Base-by-base conservation (phyloP, 257 asterid species). In the Gynochthodes officinalis region DNA sequence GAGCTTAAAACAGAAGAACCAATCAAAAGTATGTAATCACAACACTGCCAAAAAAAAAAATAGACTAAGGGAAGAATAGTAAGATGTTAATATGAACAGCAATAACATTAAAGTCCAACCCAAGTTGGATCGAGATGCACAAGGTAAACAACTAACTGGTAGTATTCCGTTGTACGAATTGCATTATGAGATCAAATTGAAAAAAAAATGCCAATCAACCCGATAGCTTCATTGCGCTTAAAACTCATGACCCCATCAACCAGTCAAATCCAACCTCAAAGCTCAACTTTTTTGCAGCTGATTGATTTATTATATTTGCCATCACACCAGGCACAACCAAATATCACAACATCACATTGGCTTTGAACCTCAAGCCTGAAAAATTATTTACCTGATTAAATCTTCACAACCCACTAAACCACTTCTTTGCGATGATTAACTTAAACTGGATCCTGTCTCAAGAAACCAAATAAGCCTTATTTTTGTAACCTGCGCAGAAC, bases 201-300 rank as follows among this genome's bases (percentile, higher is more conserved):
- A 15, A 6, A 49, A 35, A 16, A 19, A 37, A 28, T 0, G 14
- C 55, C 55, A 43, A 42, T 35, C 55, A 39, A 40, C 19, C 50
- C 28, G 23, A 28, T 30, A 39, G 18, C 57, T 37, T 27, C 35
- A 61, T 13, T 40, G 42, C 49, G 57, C 52, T 50, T 25, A 32
- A n/a, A 40, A 19, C 18, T 53, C 7, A 12, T 13, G 13, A 23
- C 32, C 32, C 42, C 49, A 30, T 14, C 49, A 42, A 42, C 40
- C n/a, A 57, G 33, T 39, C 30, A 30, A 25, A 74, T 67, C 66
- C 70, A 67, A 48, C 52, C 63, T 37, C 65, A 61, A 0, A 27
- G n/a, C n/a, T 42, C 44, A 25, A 32, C 25, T 32, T n/a, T n/a
- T n/a, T n/a, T 3, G 6, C 10, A 28, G n/a, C 14, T 44, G 9